Percentiles rank a stretch among this genome's conserved stretches.
phyloP scores from a whole-genome alignment of 2,329 filamentous ascomycete genomes.

The Sarocladiaceae sp. region DNA sequence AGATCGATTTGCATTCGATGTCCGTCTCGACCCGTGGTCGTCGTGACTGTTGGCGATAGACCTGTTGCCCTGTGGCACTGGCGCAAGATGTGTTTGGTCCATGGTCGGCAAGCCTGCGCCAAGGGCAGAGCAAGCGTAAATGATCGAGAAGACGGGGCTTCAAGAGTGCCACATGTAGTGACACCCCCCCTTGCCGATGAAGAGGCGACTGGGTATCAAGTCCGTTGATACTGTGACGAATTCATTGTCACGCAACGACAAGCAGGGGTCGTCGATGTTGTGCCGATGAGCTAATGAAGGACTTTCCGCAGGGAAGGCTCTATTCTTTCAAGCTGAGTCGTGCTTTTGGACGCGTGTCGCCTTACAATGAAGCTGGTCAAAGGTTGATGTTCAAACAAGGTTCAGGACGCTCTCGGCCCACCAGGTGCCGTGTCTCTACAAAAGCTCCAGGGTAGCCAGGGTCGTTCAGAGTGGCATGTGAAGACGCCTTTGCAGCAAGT shows the following conservation, averaged over 20 bases:
- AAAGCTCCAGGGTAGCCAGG: too few species aligned
- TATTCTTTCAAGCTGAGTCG: too few species aligned
- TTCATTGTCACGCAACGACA: constrained; percentile 1
- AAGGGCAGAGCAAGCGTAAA: not conserved
- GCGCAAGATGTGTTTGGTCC: not conserved
- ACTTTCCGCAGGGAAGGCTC: too few species aligned
- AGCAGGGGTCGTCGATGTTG: not conserved
- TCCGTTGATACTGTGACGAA: not conserved
- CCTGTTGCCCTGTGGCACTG: not conserved
- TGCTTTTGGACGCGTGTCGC: too few species aligned
- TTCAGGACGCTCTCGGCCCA: too few species aligned
- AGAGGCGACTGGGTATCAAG: not conserved
- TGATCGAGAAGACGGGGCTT: not conserved
- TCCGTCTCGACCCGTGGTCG: constrained; percentile 6
- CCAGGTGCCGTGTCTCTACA: too few species aligned
- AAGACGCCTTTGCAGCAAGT: too few species aligned
- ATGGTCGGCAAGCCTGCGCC: not conserved
- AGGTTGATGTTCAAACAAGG: too few species aligned
- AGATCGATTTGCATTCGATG: not conserved
- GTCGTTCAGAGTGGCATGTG: too few species aligned
- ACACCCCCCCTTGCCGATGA: constrained; percentile 4
- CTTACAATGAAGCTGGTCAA: too few species aligned
- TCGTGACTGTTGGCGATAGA: not conserved
- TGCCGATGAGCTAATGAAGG: not conserved
- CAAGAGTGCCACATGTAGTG: constrained; percentile 7